Base-by-base conservation (phyloP, 2,329 filamentous ascomycete species). In the Ophiostoma piceae region DNA sequence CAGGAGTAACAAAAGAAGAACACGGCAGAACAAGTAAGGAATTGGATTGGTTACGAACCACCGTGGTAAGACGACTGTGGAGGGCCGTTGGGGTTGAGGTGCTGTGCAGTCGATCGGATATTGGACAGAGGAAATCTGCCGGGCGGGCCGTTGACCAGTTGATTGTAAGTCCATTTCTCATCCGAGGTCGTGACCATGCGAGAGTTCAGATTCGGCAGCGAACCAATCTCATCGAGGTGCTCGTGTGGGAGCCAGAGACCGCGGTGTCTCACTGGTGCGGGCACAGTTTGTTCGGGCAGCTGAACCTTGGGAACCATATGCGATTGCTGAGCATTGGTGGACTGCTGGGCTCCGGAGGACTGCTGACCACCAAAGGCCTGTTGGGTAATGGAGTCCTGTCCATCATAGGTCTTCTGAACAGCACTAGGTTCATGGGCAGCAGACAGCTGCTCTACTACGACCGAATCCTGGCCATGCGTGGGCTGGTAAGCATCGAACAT, bases 31-130 rank as follows among this genome's bases (percentile, higher is more conserved):
- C 39, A 41, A 9, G 12, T 8, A 14, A 14, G 16, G 29, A 29
- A 37, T 19, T 14, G 43, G 32, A 19, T 39, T 65, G 62, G 35
- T 12, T 22, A 65, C 62, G 62, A 65, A 65, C 62, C 32, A 65
- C 16, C 35, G 12, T 39, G 11, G 19, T n/a, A 32, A 37, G 60
- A n/a, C 7, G 26, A 29, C 26, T 37, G 19, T 5, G 19, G 41
- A 9, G 2, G 9, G 9, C 11, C 60, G 7, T 19, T 29, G 2
- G 26, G 26, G 60, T 29, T 19, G 16, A 9, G 16, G 12, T 19
- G 12, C 16, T 35, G 29, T 19, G 12, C 14, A 32, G 60, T 64
- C 7, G 60, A 64, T 41, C 62, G 62, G 35, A 65, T 32, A 65
- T 65, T 22, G 8, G 62, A 39, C 16, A 11, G 6, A 39, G 16